Evolutionary conservation across 2,329 filamentous ascomycete genomes (phyloP).

Genomic region (Apiospora pterosperma): DNA sequence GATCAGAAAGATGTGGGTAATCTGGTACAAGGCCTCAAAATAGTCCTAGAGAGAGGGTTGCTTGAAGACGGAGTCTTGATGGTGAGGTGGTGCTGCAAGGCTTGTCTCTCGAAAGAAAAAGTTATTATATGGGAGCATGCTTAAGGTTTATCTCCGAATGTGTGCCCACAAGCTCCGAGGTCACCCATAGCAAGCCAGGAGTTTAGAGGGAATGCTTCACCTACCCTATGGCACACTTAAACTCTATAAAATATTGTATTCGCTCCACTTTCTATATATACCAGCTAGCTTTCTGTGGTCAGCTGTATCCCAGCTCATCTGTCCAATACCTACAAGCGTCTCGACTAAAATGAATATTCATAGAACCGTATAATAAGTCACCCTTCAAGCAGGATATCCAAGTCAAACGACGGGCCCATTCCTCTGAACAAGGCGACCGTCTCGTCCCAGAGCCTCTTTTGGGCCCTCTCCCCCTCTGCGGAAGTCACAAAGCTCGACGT

Average conservation of each 20-base stretch:
- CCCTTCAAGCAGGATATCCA: not conserved
- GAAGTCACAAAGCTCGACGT: slow-evolving; percentile 6
- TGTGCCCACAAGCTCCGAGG: no score
- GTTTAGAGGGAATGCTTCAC: no score
- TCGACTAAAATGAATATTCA: no score
- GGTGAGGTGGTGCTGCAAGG: no score
- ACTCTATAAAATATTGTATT: no score
- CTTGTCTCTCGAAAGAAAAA: not conserved
- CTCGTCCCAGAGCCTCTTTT: slow-evolving; percentile 15
- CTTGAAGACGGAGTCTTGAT: not conserved
- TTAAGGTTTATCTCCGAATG: not conserved
- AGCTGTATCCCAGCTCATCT: no score
- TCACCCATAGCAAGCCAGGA: not conserved
- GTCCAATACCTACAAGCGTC: no score
- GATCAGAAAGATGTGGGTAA: not conserved
- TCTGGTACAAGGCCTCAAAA: not conserved
- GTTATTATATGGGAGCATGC: not conserved
- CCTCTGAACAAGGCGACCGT: slow-evolving; percentile 11
- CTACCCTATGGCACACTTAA: not conserved
- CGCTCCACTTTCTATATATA: no score
- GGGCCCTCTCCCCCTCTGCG: slow-evolving; percentile 6
- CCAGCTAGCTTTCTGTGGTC: no score
- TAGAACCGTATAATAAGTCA: not conserved
- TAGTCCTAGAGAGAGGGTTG: not conserved
- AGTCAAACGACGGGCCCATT: not conserved